These are phyloP conservation scores for Aspergillus sp. DNA, from an alignment of 2,329 filamentous ascomycete genomes.

Conservation along the genomic window DNA sequence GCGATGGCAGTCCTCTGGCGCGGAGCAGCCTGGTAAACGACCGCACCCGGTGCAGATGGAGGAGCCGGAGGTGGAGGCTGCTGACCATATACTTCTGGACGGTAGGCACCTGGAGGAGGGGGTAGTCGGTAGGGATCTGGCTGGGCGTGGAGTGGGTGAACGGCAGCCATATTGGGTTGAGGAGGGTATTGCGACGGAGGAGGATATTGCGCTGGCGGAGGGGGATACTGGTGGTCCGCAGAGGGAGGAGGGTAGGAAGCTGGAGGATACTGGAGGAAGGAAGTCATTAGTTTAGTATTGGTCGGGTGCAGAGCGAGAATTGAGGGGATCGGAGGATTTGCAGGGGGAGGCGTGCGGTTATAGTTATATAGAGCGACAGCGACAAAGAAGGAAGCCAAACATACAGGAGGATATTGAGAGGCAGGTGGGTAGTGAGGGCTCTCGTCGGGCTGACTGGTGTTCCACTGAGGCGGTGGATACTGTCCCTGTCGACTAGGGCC, in stretches of 20 bases:
- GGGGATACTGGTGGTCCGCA: constrained; percentile 33
- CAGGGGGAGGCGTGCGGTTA: background rate
- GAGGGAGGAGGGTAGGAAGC: constrained; percentile 33
- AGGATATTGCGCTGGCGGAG: constrained; percentile 37
- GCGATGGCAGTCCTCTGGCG: constrained; percentile 54
- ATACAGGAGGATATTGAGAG: constrained; percentile 40
- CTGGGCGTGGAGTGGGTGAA: constrained; percentile 41
- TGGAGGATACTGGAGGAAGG: constrained; percentile 29
- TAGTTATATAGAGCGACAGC: background rate
- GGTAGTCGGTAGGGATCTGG: constrained; percentile 47
- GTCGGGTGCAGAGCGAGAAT: background rate
- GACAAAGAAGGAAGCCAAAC: constrained; percentile 16
- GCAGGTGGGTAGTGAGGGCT: constrained; percentile 36
- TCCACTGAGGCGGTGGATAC: constrained; percentile 46
- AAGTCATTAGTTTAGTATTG: constrained; percentile 2
- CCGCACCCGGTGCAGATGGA: constrained; percentile 7
- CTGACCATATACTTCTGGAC: constrained; percentile 41
- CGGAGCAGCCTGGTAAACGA: constrained; percentile 47
- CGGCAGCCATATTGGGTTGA: constrained; percentile 42
- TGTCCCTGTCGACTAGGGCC: constrained; percentile 48
- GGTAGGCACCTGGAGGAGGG: constrained; percentile 44
- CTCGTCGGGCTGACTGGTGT: constrained; percentile 39
- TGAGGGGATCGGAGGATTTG: background rate
- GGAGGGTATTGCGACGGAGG: constrained; percentile 38
- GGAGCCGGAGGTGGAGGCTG: constrained; percentile 37